Base-by-base conservation (phyloP, 768 basidiomycete species). In the Podaxis rugospora region DNA sequence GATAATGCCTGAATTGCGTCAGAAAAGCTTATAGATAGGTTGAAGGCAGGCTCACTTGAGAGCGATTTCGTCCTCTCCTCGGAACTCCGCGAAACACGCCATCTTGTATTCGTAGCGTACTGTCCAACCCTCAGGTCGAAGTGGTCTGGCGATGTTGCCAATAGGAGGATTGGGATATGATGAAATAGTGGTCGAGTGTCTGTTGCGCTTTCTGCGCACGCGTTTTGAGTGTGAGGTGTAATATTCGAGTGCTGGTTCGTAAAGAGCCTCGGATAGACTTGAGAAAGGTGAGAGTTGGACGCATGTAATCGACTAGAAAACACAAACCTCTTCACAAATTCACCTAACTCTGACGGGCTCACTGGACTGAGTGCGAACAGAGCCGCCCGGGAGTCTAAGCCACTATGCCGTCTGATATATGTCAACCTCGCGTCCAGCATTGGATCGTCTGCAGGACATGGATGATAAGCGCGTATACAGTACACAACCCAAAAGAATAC, bases 71-170 rank as follows among this genome's bases (percentile, higher is more conserved):
- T 92, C 85, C 71, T 98, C 96, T 11, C 92, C 87, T 61, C 95
- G 77, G 69, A 98, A 94, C 73, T 99, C 96, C 0, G 96, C 94
- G 72, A 98, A 98, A 66, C 90, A 89, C 0, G 90, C 97, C 83
- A 95, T 91, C 75, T 98, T 99, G 79, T 94, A 98, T 70, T 98
- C 95, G 68, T 98, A 98, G 32, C 97, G 80, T 18, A 96, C 94
- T 0, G 91, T 93, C 96, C 95, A 99, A 0, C 95, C 95, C 72
- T 93, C 88, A 0, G 89, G 83, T 28, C 90, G 79, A 4, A 97
- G 75, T 0, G 89, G 86, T 16, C 87, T 84, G 1, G 82, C 72
- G 18, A 82, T 71, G 42, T 71, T 71, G 2, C 82, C 79, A 21
- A 78, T 72, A n/a, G 80, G 66, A 3, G 84, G 76, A n/a, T 77